Evolutionary conservation across 2,329 filamentous ascomycete species (phyloP).

Genomic region (Penicillium brevicompactum): DNA sequence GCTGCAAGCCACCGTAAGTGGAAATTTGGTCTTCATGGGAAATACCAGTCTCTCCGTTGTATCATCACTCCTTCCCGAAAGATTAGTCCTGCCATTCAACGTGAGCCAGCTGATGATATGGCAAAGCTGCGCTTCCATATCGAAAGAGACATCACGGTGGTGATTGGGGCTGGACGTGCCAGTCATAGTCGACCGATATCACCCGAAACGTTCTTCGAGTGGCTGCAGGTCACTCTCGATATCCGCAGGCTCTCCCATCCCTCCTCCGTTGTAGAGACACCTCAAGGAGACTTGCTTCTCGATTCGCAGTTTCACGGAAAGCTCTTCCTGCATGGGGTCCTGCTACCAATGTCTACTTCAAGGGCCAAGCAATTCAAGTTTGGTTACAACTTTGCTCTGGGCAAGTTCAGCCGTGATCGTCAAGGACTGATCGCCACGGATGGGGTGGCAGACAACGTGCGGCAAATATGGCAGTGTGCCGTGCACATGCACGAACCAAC

Average conservation of each 20-base stretch:
- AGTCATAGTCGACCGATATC: background rate
- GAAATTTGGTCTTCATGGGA: background rate
- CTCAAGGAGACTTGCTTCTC: background rate
- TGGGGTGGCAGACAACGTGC: background rate
- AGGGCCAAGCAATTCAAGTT: background rate
- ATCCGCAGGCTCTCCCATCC: constrained; percentile 2
- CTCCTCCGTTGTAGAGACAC: constrained; percentile 1
- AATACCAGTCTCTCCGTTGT: background rate
- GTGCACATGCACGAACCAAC: background rate
- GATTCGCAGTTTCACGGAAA: background rate
- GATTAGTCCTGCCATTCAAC: background rate
- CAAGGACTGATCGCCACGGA: background rate
- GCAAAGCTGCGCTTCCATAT: background rate
- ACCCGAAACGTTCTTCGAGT: background rate
- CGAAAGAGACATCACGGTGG: background rate
- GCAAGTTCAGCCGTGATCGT: background rate
- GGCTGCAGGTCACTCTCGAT: constrained; percentile 1
- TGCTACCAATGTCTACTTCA: background rate
- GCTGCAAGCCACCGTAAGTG: constrained; percentile 5
- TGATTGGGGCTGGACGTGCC: constrained; percentile 1
- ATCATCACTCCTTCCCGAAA: background rate
- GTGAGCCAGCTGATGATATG: constrained; percentile 3
- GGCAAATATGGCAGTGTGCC: background rate
- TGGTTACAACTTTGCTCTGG: background rate
- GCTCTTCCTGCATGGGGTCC: background rate